Evolutionary conservation across 805 yeast species (phyloP).

Genomic region (Pichia scutulata): DNA sequence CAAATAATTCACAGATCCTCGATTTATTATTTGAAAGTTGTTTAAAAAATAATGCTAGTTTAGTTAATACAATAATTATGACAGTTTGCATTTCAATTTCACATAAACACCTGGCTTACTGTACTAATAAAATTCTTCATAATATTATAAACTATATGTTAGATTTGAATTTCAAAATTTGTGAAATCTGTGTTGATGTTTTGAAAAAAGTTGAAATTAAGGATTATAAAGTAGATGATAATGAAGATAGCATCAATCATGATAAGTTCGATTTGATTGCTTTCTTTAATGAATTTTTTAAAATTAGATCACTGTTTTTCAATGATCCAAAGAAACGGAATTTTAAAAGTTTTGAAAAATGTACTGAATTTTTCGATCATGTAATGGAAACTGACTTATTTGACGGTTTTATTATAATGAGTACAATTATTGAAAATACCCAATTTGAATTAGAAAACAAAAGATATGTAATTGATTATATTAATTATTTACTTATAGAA

Average conservation of each 20-base stretch:
- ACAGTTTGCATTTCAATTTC: conserved; percentile 8
- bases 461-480: conserved; percentile 16
- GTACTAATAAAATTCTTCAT: not conserved
- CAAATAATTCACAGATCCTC: not conserved
- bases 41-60: not conserved
- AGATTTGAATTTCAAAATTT: conserved; percentile 3
- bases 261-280: conserved; percentile 6
- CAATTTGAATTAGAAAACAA: not conserved
- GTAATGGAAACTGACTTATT: conserved; percentile 10
- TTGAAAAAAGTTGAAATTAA: conserved; percentile 2
- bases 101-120: not conserved
- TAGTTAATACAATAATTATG: conserved; percentile 6
- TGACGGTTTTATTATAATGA: conserved; percentile 11
- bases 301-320: conserved; percentile 8
- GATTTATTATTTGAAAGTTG: not conserved
- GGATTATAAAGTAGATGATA: conserved; percentile 2
- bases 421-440: conserved; percentile 9
- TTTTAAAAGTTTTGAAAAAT: conserved; percentile 6
- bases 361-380: conserved; percentile 12
- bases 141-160: conserved; percentile 1
- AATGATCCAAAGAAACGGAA: conserved; percentile 1
- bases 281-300: conserved; percentile 7
- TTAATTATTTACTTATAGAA: conserved; percentile 20
- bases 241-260: not conserved
- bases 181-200: conserved; percentile 8